phyloP scores from a whole-genome alignment of 495 filamentous ascomycete genomes.

The Xylaria intraflava region DNA sequence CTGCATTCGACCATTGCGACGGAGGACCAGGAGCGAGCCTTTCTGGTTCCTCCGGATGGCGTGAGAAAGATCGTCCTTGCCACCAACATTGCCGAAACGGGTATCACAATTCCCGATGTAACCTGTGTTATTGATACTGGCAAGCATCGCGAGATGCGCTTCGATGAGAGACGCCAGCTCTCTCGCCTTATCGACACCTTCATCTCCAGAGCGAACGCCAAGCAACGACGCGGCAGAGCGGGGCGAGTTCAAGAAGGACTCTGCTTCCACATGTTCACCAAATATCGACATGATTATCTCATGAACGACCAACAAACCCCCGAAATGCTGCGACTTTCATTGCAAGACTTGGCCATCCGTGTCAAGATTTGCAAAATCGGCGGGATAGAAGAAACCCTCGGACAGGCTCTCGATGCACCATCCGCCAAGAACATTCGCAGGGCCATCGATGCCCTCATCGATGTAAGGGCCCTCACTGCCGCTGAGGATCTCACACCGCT shows the following conservation, averaged over 20 bases:
- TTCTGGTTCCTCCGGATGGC: slow-evolving; percentile 73
- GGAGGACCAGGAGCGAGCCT: slow-evolving; percentile 90
- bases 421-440: slow-evolving; percentile 83
- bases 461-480: slow-evolving; percentile 80
- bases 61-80: slow-evolving; percentile 86
- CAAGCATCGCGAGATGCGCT: slow-evolving; percentile 93
- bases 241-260: slow-evolving; percentile 93
- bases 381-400: slow-evolving; percentile 78
- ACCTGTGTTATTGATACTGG: slow-evolving; percentile 93
- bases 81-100: slow-evolving; percentile 95
- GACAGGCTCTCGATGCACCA: slow-evolving; percentile 86
- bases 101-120: slow-evolving; percentile 94
- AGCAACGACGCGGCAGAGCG: slow-evolving; percentile 86
- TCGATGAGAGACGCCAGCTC: slow-evolving; percentile 85
- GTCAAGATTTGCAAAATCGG: slow-evolving; percentile 96
- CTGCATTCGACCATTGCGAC: slow-evolving; percentile 93
- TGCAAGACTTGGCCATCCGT: slow-evolving; percentile 91
- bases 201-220: slow-evolving; percentile 88
- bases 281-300: slow-evolving; percentile 66
- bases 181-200: slow-evolving; percentile 87
- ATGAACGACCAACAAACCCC: slow-evolving; percentile 90
- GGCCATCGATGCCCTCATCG: slow-evolving; percentile 85
- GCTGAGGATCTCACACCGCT: slow-evolving; percentile 79
- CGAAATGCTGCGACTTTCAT: slow-evolving; percentile 85
- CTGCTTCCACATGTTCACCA: slow-evolving; percentile 94